A percentile compares a stretch with the other conserved stretches of the same genome.
phyloP scores from a whole-genome alignment of 805 yeast species.

The Zygosaccharomyces kombuchaensis region DNA sequence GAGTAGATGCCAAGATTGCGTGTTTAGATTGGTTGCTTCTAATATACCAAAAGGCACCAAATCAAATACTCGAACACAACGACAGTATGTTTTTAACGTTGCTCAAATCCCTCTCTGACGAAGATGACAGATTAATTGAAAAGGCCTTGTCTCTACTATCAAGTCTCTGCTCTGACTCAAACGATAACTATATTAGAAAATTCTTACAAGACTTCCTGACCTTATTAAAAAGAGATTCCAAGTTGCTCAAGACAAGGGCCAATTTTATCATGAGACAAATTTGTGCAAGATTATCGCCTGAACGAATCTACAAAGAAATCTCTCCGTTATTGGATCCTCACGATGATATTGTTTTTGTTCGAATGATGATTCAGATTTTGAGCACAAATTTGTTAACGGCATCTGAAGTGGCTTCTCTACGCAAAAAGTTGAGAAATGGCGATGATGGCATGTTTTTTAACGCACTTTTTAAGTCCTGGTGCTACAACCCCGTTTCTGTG shows the following conservation, averaged over 20 bases:
- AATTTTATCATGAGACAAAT: slow-evolving; percentile 80
- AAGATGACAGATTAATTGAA: slow-evolving; percentile 35
- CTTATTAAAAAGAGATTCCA: slow-evolving; percentile 65
- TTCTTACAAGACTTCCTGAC: slow-evolving; percentile 69
- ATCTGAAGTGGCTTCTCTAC: slow-evolving; percentile 66
- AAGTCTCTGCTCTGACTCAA: slow-evolving; percentile 35
- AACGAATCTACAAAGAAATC: slow-evolving; percentile 72
- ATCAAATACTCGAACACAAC: slow-evolving; percentile 48
- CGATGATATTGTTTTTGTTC: slow-evolving; percentile 62
- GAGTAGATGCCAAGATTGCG: slow-evolving; percentile 77
- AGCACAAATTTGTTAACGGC: slow-evolving; percentile 83
- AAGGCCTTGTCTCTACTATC: slow-evolving; percentile 31
- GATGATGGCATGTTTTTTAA: slow-evolving; percentile 72
- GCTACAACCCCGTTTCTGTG: slow-evolving; percentile 84
- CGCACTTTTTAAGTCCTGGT: slow-evolving; percentile 82
- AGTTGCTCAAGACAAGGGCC: slow-evolving; percentile 64
- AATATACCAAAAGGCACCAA: slow-evolving; percentile 67
- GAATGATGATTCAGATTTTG: slow-evolving; percentile 79
- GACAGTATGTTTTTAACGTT: slow-evolving; percentile 72
- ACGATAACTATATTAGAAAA: slow-evolving; percentile 69
- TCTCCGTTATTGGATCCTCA: slow-evolving; percentile 67
- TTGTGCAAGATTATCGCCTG: slow-evolving; percentile 76
- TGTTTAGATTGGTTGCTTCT: slow-evolving; percentile 86
- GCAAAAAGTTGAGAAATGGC: slow-evolving; percentile 62
- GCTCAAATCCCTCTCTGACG: slow-evolving; percentile 63